These are phyloP conservation scores for Pichia rugopelliculosa DNA, from an alignment of 805 yeast genomes.

Conservation along the genomic window DNA sequence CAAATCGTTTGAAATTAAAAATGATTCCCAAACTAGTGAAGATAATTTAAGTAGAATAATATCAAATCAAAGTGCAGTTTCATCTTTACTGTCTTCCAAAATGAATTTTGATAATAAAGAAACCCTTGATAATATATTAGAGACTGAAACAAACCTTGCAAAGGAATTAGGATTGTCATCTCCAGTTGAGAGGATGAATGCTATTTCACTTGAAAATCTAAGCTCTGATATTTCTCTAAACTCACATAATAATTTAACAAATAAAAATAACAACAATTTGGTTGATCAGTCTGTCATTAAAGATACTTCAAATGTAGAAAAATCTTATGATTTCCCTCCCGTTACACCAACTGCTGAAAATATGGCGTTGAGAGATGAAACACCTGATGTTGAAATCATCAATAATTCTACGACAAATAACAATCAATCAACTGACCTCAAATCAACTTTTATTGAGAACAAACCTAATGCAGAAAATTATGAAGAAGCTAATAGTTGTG, in stretches of 20 bases:
- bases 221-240: not conserved
- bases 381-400: not conserved
- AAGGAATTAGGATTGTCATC: conserved; percentile 3
- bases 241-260: not conserved
- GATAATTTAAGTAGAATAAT: conserved; percentile 9
- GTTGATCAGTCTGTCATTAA: not conserved
- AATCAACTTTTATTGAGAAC: not conserved
- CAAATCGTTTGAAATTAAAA: not conserved
- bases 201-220: not conserved
- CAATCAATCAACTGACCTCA: not conserved
- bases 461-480: not conserved
- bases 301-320: not conserved
- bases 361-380: not conserved
- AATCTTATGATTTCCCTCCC: not conserved
- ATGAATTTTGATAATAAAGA: not conserved
- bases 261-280: not conserved
- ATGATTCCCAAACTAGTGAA: conserved; percentile 10
- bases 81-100: conserved; percentile 3
- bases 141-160: not conserved
- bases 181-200: not conserved
- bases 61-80: conserved; percentile 6
- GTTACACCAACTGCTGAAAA: conserved; percentile 2
- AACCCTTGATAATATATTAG: not conserved
- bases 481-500: too few species aligned
- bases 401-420: not conserved